Conservation (phyloP, 2,329 filamentous ascomycete species). For the Didymellaceae sp. region DNA sequence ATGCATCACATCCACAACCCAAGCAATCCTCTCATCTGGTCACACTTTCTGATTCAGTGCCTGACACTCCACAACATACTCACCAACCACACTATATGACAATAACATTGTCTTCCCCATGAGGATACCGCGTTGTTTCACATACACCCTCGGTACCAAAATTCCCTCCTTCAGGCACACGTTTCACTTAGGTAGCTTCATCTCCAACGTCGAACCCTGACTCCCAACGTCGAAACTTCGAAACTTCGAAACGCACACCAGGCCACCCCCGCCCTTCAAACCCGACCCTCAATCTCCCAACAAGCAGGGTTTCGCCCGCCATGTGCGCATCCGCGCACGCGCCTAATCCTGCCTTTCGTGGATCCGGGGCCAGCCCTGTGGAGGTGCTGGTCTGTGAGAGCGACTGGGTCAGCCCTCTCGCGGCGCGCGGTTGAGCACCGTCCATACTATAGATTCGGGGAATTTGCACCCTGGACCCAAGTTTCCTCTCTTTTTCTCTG, state of each 20-base stretch:
- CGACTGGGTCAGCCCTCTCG: slow-evolving; percentile 2
- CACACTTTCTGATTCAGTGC: neutral
- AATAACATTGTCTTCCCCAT: too few species aligned
- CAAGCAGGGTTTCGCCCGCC: neutral
- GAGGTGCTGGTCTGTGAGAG: neutral
- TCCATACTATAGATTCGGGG: slow-evolving; percentile 5
- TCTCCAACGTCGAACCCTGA: slow-evolving; percentile 8
- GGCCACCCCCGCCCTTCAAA: neutral
- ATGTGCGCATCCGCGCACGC: slow-evolving; percentile 6
- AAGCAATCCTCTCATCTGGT: neutral
- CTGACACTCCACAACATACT: neutral
- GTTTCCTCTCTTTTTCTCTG: neutral
- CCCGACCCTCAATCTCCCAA: slow-evolving; percentile 8
- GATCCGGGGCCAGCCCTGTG: slow-evolving; percentile 11
- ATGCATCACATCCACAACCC: neutral
- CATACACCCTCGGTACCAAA: slow-evolving; percentile 7
- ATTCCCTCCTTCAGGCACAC: neutral
- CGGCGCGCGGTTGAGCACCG: neutral
- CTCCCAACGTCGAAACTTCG: neutral
- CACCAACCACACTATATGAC: neutral
- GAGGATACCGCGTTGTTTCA: slow-evolving; percentile 5
- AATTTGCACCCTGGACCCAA: slow-evolving; percentile 8
- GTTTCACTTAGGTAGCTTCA: slow-evolving; percentile 7
- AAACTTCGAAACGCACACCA: slow-evolving; percentile 3
- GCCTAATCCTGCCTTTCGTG: slow-evolving; percentile 9